phyloP scores from a whole-genome alignment of 169 alveolate species.

The Sarcocystis neurona region DNA sequence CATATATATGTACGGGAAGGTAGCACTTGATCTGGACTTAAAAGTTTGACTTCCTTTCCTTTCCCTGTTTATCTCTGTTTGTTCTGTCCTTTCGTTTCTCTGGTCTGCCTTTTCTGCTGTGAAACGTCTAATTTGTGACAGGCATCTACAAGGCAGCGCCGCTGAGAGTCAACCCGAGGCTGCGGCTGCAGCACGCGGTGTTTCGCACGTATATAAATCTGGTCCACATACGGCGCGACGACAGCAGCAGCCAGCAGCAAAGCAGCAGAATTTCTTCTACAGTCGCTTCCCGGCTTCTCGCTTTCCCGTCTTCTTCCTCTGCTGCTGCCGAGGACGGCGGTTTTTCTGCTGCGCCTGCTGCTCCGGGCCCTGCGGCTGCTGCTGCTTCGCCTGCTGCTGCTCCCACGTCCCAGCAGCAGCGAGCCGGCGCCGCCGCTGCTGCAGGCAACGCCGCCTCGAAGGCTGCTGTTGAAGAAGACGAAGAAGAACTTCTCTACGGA shows the following conservation, averaged over 20 bases:
- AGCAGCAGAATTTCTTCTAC: too few species aligned
- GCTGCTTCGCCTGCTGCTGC: too few species aligned
- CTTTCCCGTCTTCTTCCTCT: not conserved
- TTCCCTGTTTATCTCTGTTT: too few species aligned
- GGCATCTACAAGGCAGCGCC: constrained; percentile 57
- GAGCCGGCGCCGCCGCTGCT: constrained; percentile 13
- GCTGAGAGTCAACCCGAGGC: constrained; percentile 49
- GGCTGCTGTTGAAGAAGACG: constrained; percentile 7
- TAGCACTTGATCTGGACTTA: too few species aligned
- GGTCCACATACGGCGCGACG: constrained; percentile 38
- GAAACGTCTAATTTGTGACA: not conserved
- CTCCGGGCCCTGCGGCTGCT: constrained; percentile 3
- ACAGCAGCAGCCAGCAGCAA: too few species aligned
- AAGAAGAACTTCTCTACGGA: constrained; percentile 6
- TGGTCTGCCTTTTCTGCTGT: not conserved
- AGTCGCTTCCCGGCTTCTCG: not conserved
- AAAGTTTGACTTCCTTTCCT: too few species aligned
- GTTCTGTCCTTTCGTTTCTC: not conserved
- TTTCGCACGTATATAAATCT: constrained; percentile 41
- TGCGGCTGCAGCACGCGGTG: constrained; percentile 60
- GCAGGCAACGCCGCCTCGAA: not conserved
- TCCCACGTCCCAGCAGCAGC: too few species aligned
- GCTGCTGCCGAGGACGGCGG: not conserved
- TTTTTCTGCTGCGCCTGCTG: constrained; percentile 14
- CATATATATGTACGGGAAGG: too few species aligned